Percentiles rank a stretch among this genome's conserved stretches.
These are phyloP conservation scores for Fraxinus baroniana DNA, from an alignment of 305 asterid genomes.

Conservation along the genomic window DNA sequence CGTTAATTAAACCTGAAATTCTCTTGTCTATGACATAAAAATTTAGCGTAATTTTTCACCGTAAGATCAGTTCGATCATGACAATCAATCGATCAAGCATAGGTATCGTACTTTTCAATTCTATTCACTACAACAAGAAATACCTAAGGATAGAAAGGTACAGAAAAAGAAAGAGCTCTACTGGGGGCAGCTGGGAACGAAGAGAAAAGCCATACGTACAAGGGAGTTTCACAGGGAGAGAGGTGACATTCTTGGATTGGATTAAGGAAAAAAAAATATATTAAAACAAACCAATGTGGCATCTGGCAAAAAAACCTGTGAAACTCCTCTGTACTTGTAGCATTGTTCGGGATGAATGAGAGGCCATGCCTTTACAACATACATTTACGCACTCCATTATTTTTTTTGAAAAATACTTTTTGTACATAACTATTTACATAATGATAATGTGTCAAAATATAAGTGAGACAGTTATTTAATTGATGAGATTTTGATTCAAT, in stretches of 20 bases:
- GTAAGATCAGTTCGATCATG: neutral
- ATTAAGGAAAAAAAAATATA: neutral
- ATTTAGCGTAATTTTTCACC: neutral
- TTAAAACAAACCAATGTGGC: neutral
- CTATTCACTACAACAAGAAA: neutral
- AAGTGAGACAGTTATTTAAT: too few species aligned
- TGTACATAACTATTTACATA: too few species aligned
- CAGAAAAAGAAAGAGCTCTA: neutral
- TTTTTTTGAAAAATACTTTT: too few species aligned
- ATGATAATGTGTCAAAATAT: too few species aligned
- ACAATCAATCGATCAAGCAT: neutral
- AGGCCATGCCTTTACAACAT: neutral
- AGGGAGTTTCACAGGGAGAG: neutral
- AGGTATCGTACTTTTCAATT: neutral
- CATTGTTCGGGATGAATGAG: neutral
- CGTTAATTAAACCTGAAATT: neutral
- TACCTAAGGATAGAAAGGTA: neutral
- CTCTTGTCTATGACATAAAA: neutral
- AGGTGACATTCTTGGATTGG: neutral
- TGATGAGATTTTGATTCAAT: too few species aligned
- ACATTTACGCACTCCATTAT: neutral
- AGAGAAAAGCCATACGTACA: neutral
- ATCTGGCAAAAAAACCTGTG: neutral
- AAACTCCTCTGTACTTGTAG: neutral
- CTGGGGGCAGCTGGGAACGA: constrained; percentile 15